Evolutionary conservation across 768 basidiomycete species (phyloP), one percentile per base, ranked within the genome.

Genomic region (Cubamyces lactineus): DNA sequence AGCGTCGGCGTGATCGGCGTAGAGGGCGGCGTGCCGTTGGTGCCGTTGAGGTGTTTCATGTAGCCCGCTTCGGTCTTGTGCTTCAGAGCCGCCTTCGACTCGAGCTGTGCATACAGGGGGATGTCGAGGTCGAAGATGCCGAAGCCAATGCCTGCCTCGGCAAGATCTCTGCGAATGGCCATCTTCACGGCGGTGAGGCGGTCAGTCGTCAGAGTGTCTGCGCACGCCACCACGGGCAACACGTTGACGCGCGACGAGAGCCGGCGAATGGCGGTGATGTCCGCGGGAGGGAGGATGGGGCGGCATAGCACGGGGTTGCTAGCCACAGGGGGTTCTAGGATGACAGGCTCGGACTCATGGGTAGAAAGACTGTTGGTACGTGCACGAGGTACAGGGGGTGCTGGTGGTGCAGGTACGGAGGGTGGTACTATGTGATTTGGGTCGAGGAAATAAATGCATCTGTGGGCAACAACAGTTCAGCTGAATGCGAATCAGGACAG

Each of bases 391-490:
- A 89, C 82, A 65, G 85, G 79, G 45, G 89, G 88, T 46, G 80
- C 86, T 61, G 88, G 86, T 43, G 85, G 87, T 23, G 82, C 83
- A 64, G 88, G 79, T 46, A 86, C 84, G 57, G 84, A 80, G 38
- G 87, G 88, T 58, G 89, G 89, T 61, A 91, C 80, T 68, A 93
- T 91, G 73, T 80, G 72, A 79, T 91, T 89, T 57, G 92, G 92
- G 81, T 93, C 89, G 76, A 94, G 78, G 76, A 94, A 91, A 77
- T 94, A 94, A 61, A 94, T 86, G 70, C 91, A 93, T 62, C 91
- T 92, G 76, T 58, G 65, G n/a, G n/a, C n/a, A 16, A n/a, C 26
- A 24, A 40, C 23, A 13, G 34, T 45, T 47, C 21, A 63, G 19
- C 30, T n/a, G 11, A 6, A 54, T 24, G 53, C 43, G 57, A 46